Base-by-base conservation (phyloP, 306 rosid genomes). In the Carpinus viminea region DNA sequence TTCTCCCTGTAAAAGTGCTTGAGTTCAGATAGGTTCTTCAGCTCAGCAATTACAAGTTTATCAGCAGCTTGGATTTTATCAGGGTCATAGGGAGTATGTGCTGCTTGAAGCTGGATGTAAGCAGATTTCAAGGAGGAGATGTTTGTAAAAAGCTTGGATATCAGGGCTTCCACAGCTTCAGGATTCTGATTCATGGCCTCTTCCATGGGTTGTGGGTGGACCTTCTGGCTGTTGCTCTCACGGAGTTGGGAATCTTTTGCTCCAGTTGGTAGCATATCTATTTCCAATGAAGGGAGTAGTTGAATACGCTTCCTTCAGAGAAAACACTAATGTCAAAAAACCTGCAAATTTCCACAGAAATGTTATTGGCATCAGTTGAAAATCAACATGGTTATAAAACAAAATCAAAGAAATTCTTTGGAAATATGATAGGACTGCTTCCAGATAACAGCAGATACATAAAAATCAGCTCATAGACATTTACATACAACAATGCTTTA, bases 141-240 rank as follows among this genome's bases (percentile, higher is more conserved):
- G 81, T 96, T 96, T 0, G 97, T 83, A 78, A 96, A 93, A 61
- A 96, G 72, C 82, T 90, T 88, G 61, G 99, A 88, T 77, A 96
- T 79, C 81, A 96, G 84, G 65, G 94, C 83, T 78, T 96, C 98
- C 75, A 93, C 68, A 12, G 98, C 97, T 90, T 93, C 99, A 11
- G 96, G 97, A 79, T 91, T 96, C 92, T 96, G 99, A 80, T 85
- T 91, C 90, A 79, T 91, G 84, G 98, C 91, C 83, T 96, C 99
- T 87, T 91, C 99, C 97, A 93, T 91, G 79, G 99, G 98, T 88
- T 96, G 99, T 68, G 99, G 99, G 87, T 96, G 98, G 84, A 96
- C 96, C 85, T 93, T 96, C 87, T 93, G 98, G 76, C 85, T 90
- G 82, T 90, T 96, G 93, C 77, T 91, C 85, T 96, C 99, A 74